phyloP scores from a whole-genome alignment of 2,329 filamentous ascomycete species.

The Monilinia aucupariae region DNA sequence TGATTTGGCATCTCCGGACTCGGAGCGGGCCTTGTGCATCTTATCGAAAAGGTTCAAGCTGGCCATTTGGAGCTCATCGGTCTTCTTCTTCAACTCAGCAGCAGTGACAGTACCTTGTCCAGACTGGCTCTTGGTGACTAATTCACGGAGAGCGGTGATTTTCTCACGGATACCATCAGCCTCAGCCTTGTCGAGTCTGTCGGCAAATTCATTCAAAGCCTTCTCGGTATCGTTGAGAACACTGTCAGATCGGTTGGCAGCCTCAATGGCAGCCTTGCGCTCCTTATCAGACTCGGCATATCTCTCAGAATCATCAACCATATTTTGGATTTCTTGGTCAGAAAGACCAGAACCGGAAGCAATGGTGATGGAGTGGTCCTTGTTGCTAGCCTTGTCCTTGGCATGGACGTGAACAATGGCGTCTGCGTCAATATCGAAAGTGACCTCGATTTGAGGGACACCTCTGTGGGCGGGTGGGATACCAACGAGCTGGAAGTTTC shows the following conservation, averaged over 20 bases:
- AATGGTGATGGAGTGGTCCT: conserved; percentile 99
- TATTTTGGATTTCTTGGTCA: conserved; percentile 88
- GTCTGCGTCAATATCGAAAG: conserved; percentile 97
- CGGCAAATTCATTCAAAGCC: conserved; percentile 92
- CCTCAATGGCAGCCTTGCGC: conserved; percentile 90
- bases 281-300: conserved; percentile 94
- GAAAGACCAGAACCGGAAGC: conserved; percentile 95
- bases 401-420: conserved; percentile 97
- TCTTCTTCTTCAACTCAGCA: conserved; percentile 96
- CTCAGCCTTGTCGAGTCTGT: conserved; percentile 95
- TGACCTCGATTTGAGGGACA: conserved; percentile 95
- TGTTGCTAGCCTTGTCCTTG: conserved; percentile 99
- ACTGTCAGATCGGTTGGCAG: conserved; percentile 94
- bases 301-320: conserved; percentile 97
- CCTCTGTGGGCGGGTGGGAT: conserved; percentile 94
- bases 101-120: conserved; percentile 82
- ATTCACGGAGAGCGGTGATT: conserved; percentile 78
- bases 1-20: conserved; percentile 51
- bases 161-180: conserved; percentile 91
- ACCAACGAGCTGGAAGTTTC: conserved; percentile 98
- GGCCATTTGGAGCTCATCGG: conserved; percentile 92
- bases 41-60: conserved; percentile 98
- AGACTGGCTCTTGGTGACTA: conserved; percentile 88
- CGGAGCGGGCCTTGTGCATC: conserved; percentile 93
- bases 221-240: conserved; percentile 98